phyloP scores from a whole-genome alignment of 2,329 filamentous ascomycete genomes.

The Alternaria brassicae region DNA sequence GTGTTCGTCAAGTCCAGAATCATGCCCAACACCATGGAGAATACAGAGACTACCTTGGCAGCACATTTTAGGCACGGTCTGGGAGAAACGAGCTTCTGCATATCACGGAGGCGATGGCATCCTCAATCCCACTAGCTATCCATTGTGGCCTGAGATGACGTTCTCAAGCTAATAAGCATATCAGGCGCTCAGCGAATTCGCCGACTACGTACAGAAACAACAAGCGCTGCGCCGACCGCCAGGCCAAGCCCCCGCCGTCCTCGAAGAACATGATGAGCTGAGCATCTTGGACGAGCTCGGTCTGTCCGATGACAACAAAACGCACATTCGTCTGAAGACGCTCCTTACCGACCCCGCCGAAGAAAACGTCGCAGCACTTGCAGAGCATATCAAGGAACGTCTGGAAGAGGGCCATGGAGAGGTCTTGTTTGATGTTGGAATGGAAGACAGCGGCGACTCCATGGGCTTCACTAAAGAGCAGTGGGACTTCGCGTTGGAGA shows the following conservation, averaged over 20 bases:
- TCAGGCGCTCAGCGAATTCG: slow-evolving; percentile 89
- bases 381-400: slow-evolving; percentile 70
- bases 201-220: slow-evolving; percentile 95
- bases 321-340: slow-evolving; percentile 72
- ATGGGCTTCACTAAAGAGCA: slow-evolving; percentile 78
- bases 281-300: slow-evolving; percentile 84
- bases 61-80: too few species aligned
- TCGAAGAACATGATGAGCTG: slow-evolving; percentile 83
- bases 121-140: neutral
- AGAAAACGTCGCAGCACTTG: slow-evolving; percentile 68
- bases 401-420: slow-evolving; percentile 83
- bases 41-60: too few species aligned
- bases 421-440: slow-evolving; percentile 87
- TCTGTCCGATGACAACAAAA: slow-evolving; percentile 72
- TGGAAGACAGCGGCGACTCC: slow-evolving; percentile 86
- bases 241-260: slow-evolving; percentile 43
- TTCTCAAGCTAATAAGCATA: neutral
- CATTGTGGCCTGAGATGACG: neutral
- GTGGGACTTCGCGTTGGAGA: slow-evolving; percentile 75
- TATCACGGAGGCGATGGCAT: neutral
- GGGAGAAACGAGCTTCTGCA: neutral
- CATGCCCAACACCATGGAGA: too few species aligned
- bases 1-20: neutral
- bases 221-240: slow-evolving; percentile 70
- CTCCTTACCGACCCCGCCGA: slow-evolving; percentile 69